phyloP scores from a whole-genome alignment of 768 basidiomycete genomes.

The Nidula microcarpa region DNA sequence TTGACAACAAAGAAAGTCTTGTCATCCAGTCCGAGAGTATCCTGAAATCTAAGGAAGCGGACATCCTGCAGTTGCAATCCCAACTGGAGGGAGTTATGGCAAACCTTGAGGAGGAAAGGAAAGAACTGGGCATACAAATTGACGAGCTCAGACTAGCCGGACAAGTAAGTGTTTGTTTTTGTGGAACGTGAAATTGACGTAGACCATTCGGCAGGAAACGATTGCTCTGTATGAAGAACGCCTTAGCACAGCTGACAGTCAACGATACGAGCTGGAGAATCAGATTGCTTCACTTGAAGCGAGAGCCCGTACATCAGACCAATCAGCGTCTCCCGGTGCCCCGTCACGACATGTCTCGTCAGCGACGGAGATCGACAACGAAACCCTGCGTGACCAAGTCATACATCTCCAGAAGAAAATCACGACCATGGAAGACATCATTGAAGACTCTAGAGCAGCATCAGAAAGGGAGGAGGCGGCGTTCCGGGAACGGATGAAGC shows the following conservation, averaged over 20 bases:
- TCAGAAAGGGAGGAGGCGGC: constrained; percentile 73
- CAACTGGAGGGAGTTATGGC: constrained; percentile 21
- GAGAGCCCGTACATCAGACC: constrained; percentile 12
- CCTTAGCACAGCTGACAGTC: constrained; percentile 63
- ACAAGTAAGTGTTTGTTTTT: constrained; percentile 50
- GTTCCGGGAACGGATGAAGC: constrained; percentile 59
- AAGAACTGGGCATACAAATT: constrained; percentile 68
- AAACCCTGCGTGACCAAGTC: constrained; percentile 87
- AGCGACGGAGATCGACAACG: constrained; percentile 92
- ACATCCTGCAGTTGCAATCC: constrained; percentile 51
- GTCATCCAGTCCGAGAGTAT: neutral
- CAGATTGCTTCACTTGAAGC: constrained; percentile 57
- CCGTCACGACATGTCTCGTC: constrained; percentile 44
- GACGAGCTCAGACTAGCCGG: constrained; percentile 87
- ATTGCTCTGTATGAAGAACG: constrained; percentile 94
- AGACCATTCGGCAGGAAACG: constrained; percentile 59
- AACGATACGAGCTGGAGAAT: constrained; percentile 77
- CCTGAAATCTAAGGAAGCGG: constrained; percentile 55
- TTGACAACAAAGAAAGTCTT: neutral
- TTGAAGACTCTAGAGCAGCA: constrained; percentile 71
- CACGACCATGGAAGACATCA: constrained; percentile 71
- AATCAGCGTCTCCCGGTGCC: constrained; percentile 16
- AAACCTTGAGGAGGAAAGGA: constrained; percentile 50
- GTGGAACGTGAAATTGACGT: neutral
- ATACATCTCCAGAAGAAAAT: constrained; percentile 81